phyloP scores from a whole-genome alignment of 495 filamentous ascomycete species.

The Hypomontagnella submonticulosa region DNA sequence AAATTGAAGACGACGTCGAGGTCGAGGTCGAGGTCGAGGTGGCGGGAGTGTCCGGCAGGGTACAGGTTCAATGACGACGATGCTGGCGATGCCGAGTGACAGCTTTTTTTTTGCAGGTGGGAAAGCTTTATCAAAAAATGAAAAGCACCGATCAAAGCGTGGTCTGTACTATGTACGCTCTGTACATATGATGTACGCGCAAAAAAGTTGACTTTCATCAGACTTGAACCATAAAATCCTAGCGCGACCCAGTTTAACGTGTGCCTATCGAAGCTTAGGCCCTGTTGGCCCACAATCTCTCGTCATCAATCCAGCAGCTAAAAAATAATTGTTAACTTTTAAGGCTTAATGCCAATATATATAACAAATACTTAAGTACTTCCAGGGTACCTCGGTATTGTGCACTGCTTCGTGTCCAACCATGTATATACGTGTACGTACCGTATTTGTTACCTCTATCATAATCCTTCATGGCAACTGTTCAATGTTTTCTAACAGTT shows the following conservation, averaged over 20 bases:
- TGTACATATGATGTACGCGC: too few species aligned
- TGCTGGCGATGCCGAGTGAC: background rate
- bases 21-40: background rate
- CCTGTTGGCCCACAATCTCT: conserved; percentile 40
- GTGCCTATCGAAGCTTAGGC: conserved; percentile 33
- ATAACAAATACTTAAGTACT: background rate
- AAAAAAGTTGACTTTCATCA: conserved; percentile 30
- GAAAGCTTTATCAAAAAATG: conserved; percentile 8
- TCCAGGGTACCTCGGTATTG: too few species aligned
- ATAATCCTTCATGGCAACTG: conserved; percentile 1
- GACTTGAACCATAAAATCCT: background rate
- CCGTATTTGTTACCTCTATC: conserved; percentile 29
- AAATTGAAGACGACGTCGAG: background rate
- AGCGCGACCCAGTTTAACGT: conserved; percentile 44
- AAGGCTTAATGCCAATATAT: conserved; percentile 4
- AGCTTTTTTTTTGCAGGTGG: conserved; percentile 3
- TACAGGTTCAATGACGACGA: background rate
- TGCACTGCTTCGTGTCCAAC: background rate
- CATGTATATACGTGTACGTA: conserved; percentile 31
- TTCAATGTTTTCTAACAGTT: too few species aligned
- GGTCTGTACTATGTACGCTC: conserved; percentile 27
- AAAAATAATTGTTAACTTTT: background rate
- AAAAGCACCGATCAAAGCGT: conserved; percentile 14
- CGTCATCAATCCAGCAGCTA: conserved; percentile 23
- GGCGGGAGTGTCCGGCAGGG: background rate